A percentile compares a stretch with the other conserved stretches of the same genome.
phyloP scores from a whole-genome alignment of 2,329 filamentous ascomycete species.

The Myrmaecium sp. region DNA sequence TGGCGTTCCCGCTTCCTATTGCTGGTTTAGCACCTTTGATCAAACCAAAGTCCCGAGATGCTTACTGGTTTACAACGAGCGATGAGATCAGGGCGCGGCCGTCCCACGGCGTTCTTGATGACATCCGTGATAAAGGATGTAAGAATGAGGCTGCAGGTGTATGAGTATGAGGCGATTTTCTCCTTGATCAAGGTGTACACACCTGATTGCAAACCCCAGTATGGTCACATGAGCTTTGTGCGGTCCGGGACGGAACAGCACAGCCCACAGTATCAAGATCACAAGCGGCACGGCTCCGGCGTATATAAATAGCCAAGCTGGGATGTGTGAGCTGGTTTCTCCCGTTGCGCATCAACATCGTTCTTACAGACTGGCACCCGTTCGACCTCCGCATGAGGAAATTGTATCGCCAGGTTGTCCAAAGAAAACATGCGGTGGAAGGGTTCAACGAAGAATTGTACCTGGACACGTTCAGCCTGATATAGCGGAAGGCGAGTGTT shows the following conservation, averaged over 20 bases:
- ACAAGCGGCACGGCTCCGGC: conserved; percentile 54
- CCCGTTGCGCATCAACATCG: neutral
- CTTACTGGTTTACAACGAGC: conserved; percentile 62
- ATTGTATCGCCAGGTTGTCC: conserved; percentile 69
- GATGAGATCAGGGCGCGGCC: conserved; percentile 73
- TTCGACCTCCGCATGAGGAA: conserved; percentile 70
- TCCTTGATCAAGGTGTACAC: neutral
- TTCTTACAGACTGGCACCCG: conserved; percentile 60
- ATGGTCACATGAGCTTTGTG: conserved; percentile 79
- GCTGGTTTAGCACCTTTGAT: neutral
- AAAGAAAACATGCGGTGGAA: conserved; percentile 93
- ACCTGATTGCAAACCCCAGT: conserved; percentile 59
- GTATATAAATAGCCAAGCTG: conserved; percentile 63
- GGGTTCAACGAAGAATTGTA: conserved; percentile 55
- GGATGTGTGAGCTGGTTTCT: conserved; percentile 6
- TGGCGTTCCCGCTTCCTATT: conserved; percentile 31
- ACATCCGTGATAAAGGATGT: conserved; percentile 69
- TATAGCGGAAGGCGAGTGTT: neutral
- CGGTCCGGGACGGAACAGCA: conserved; percentile 40
- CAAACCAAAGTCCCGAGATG: conserved; percentile 4
- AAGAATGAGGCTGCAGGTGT: conserved; percentile 38
- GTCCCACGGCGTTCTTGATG: conserved; percentile 74
- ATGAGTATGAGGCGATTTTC: neutral
- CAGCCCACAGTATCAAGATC: conserved; percentile 49
- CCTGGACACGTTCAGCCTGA: conserved; percentile 22